Conservation (phyloP, 2,329 filamentous ascomycete genomes). For the Lecanosticta acicola region DNA sequence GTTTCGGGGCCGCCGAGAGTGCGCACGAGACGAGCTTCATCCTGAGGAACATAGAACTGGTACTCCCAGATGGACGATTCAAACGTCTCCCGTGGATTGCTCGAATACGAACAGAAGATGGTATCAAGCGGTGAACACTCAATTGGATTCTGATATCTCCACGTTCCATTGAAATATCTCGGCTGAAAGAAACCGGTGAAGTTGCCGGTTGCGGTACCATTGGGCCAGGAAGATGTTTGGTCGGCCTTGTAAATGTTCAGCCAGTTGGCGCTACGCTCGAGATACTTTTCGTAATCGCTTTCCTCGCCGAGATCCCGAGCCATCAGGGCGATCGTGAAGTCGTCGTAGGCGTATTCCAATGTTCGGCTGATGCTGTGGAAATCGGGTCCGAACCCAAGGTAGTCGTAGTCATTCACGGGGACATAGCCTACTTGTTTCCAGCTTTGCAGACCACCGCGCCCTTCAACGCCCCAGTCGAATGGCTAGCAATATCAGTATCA, state of each 20-base stretch:
- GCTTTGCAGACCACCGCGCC: conserved; percentile 62
- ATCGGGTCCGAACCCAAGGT: conserved; percentile 60
- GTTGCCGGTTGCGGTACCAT: conserved; percentile 52
- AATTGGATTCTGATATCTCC: conserved; percentile 60
- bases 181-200: conserved; percentile 67
- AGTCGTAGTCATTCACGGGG: conserved; percentile 40
- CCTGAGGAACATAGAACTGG: conserved; percentile 50
- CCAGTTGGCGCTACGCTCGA: conserved; percentile 62
- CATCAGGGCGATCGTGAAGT: conserved; percentile 62
- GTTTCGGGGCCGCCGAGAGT: conserved; percentile 36
- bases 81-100: conserved; percentile 58
- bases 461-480: conserved; percentile 62
- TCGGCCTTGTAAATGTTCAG: conserved; percentile 64
- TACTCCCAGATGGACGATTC: conserved; percentile 69
- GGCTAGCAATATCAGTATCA: conserved; percentile 35
- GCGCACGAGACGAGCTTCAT: conserved; percentile 34
- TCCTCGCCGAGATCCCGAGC: conserved; percentile 52
- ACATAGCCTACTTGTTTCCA: conserved; percentile 69
- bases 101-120: conserved; percentile 43
- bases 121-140: conserved; percentile 48
- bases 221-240: conserved; percentile 46
- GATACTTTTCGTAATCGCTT: conserved; percentile 53
- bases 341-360: conserved; percentile 66
- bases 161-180: conserved; percentile 60
- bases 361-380: conserved; percentile 64